phyloP scores from a whole-genome alignment of 768 basidiomycete species.

The Suillus weaverae region DNA sequence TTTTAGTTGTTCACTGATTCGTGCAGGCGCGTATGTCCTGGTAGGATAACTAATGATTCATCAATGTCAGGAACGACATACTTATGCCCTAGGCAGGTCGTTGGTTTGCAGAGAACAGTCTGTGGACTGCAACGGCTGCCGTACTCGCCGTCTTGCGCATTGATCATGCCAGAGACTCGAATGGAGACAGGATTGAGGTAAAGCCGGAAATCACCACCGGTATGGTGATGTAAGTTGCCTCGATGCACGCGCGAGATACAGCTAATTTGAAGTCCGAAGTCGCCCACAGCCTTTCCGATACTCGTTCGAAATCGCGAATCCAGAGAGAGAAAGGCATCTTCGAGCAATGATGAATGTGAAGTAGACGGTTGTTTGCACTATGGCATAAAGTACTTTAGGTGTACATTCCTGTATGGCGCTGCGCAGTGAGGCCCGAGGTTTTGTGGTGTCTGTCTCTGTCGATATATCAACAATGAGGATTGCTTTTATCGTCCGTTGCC shows the following conservation, averaged over 20 bases:
- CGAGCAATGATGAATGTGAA: background rate
- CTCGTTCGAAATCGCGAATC: background rate
- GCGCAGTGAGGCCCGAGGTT: too few species aligned
- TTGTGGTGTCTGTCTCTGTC: too few species aligned
- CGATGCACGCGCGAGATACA: too few species aligned
- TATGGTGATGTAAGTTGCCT: background rate
- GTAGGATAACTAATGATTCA: background rate
- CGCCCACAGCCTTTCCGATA: background rate
- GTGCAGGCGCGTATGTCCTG: background rate
- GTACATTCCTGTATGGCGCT: background rate
- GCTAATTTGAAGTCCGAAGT: background rate
- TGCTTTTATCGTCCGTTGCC: too few species aligned
- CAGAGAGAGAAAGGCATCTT: background rate
- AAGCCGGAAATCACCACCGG: slow-evolving; percentile 2
- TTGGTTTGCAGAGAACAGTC: background rate
- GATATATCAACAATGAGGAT: too few species aligned
- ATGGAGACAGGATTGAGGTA: background rate
- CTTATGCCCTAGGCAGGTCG: background rate
- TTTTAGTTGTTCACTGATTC: background rate
- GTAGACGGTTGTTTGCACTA: background rate
- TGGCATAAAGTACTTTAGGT: too few species aligned
- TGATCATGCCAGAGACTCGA: background rate
- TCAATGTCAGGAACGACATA: background rate
- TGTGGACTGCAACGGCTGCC: slow-evolving; percentile 1
- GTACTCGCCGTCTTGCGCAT: background rate